Conservation (phyloP, 148 eudicot species). For the Rhododendron vialii region DNA sequence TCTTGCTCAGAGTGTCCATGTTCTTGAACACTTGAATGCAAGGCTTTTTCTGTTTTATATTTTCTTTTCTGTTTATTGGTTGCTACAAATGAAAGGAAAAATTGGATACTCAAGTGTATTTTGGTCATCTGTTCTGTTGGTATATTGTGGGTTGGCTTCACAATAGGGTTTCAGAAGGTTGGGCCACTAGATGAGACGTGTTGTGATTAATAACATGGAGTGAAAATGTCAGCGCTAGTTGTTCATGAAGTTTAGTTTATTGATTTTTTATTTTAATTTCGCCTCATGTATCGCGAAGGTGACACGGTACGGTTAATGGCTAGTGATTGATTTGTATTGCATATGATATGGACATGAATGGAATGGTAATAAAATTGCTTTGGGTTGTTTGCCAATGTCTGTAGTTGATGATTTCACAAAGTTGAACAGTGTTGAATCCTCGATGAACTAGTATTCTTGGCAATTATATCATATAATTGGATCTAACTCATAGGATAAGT, state of each 20-base stretch:
- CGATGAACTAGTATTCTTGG: not conserved
- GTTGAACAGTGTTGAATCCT: not conserved
- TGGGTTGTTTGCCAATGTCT: not conserved
- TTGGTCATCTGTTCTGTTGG: not conserved
- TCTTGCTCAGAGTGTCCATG: not conserved
- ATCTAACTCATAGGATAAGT: not conserved
- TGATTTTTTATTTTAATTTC: not conserved
- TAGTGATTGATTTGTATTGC: not conserved
- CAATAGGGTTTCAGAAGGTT: not conserved
- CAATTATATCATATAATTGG: not conserved
- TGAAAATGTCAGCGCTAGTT: not conserved
- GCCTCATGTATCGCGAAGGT: not conserved
- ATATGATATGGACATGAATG: not conserved
- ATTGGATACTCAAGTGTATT: not conserved
- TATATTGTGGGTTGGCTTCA: not conserved
- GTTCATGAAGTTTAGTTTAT: not conserved
- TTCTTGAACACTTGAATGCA: not conserved
- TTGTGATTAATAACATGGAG: not conserved
- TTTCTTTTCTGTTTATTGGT: not conserved
- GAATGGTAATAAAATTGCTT: not conserved
- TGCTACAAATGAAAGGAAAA: not conserved
- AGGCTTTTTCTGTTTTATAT: not conserved
- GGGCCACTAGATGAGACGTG: not conserved
- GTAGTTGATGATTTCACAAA: not conserved
- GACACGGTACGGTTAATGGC: not conserved